A percentile compares a stretch with the other conserved stretches of the same genome.
Evolutionary conservation across 164 flowering plant genomes (phyloP).

Genomic region (Piper longum): DNA sequence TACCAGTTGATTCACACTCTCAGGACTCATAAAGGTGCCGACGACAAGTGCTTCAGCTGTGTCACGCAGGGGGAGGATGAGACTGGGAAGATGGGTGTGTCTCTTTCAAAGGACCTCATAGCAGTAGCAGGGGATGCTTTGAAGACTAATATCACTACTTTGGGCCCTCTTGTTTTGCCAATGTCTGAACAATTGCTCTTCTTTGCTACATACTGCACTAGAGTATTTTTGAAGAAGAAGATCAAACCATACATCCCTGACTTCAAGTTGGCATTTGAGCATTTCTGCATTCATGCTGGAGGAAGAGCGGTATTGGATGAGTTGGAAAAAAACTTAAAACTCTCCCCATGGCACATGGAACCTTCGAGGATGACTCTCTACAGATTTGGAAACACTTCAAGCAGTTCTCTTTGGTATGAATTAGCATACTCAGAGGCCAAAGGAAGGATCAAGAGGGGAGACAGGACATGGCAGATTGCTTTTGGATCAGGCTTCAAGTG

Average conservation of each 20-base stretch:
- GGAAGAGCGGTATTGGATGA: constrained; percentile 87
- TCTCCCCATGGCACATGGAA: constrained; percentile 76
- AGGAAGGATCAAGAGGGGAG: constrained; percentile 62
- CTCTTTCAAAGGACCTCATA: constrained; percentile 76
- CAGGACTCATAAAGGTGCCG: constrained; percentile 69
- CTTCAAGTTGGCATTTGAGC: constrained; percentile 77
- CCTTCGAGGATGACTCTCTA: constrained; percentile 75
- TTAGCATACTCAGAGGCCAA: constrained; percentile 68
- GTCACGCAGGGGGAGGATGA: constrained; percentile 61
- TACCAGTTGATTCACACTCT: constrained; percentile 65
- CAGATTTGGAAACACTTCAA: constrained; percentile 71
- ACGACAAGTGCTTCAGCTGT: constrained; percentile 66
- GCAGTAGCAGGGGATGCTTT: constrained; percentile 84
- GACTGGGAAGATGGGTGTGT: constrained; percentile 49
- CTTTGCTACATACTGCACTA: constrained; percentile 55
- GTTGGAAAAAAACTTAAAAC: constrained; percentile 62
- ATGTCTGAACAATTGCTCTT: constrained; percentile 73
- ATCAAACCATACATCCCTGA: constrained; percentile 79
- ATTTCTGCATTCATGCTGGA: constrained; percentile 90
- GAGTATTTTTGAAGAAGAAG: constrained; percentile 63
- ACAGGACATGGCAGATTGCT: constrained; percentile 74
- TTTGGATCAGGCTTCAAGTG: constrained; percentile 79
- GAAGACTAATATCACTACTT: constrained; percentile 77
- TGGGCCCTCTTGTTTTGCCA: constrained; percentile 79
- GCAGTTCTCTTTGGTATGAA: constrained; percentile 82